Evolutionary conservation across 257 asterid species (phyloP).

Genomic region (Vinca minor): DNA sequence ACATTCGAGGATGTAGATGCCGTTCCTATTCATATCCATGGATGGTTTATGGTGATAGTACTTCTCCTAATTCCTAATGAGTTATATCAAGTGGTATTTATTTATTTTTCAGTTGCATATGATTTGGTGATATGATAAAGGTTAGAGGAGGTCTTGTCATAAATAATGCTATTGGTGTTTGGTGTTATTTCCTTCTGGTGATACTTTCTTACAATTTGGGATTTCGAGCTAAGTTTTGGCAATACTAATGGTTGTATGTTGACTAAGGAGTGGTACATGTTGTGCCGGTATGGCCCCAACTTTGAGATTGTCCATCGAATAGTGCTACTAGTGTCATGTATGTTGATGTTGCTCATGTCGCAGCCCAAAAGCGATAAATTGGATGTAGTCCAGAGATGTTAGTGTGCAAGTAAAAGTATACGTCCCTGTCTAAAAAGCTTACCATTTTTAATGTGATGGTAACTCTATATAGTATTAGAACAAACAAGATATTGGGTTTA

Average conservation of each 20-base stretch:
- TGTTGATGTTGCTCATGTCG: background rate
- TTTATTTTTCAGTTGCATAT: background rate
- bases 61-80: background rate
- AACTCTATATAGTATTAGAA: no score
- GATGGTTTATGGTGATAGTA: background rate
- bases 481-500: background rate
- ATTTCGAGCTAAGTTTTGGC: background rate
- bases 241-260: background rate
- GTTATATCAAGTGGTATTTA: background rate
- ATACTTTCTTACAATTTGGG: background rate
- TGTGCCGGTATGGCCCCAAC: background rate
- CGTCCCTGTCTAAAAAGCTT: background rate
- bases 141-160: background rate
- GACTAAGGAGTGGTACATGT: background rate
- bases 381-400: background rate
- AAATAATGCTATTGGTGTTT: background rate
- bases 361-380: background rate
- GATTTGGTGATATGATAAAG: background rate
- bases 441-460: background rate
- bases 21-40: background rate
- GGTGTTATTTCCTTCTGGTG: background rate
- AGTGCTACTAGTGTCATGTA: background rate
- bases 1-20: background rate
- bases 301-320: background rate
- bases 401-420: background rate